Evolutionary conservation across 306 rosid species (phyloP).

Genomic region (Vigna radiata): DNA sequence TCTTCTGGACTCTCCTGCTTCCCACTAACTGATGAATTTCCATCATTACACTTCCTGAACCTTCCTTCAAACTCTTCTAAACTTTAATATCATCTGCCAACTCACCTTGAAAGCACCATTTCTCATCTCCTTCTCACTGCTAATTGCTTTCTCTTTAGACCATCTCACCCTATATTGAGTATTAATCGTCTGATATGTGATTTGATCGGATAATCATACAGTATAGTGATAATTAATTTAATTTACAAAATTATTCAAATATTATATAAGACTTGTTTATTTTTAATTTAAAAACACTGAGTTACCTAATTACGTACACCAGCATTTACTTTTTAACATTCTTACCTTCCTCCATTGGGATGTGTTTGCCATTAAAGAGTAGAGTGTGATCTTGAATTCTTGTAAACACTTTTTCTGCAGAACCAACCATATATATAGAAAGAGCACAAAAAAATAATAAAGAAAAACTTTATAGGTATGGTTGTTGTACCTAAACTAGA

Average conservation of each 20-base stretch:
- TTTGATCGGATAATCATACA: too few relatives aligned
- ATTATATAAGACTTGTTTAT: too few relatives aligned
- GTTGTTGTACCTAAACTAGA: constrained; percentile 40
- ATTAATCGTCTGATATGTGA: too few relatives aligned
- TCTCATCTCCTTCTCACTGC: constrained; percentile 40
- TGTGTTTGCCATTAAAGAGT: constrained; percentile 8
- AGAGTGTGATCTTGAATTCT: neutral
- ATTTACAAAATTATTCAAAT: too few relatives aligned
- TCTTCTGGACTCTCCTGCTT: constrained; percentile 45
- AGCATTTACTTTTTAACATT: neutral
- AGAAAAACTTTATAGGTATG: constrained; percentile 9
- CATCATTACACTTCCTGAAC: constrained; percentile 12
- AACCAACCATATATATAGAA: constrained; percentile 13
- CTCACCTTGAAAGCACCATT: constrained; percentile 37
- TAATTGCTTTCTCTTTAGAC: constrained; percentile 18
- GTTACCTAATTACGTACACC: too few relatives aligned
- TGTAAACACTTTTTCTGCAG: constrained; percentile 12
- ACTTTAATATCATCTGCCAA: constrained; percentile 16
- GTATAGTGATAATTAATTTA: too few relatives aligned
- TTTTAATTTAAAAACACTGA: too few relatives aligned
- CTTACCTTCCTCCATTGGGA: constrained; percentile 44
- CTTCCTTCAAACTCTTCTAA: constrained; percentile 25
- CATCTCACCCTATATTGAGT: constrained; percentile 18
- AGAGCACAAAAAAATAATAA: neutral
- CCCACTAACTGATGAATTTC: constrained; percentile 8